These are phyloP conservation scores for Ogataea corticis DNA, from an alignment of 805 yeast genomes.

Conservation along the genomic window DNA sequence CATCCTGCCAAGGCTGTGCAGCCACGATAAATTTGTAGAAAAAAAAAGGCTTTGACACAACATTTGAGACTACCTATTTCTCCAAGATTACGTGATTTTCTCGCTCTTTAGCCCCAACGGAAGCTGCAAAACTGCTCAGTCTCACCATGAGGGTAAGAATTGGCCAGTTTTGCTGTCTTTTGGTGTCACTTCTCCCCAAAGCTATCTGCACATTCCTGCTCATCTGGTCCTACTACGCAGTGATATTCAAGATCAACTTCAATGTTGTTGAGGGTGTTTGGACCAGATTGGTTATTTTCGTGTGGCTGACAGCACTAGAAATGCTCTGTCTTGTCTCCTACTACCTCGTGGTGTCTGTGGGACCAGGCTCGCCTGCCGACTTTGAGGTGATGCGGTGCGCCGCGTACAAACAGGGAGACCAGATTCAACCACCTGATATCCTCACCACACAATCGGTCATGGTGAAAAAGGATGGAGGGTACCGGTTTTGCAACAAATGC, in stretches of 20 bases:
- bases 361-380: conserved; percentile 69
- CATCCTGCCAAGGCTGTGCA: background rate
- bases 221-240: conserved; percentile 49
- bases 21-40: background rate
- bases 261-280: conserved; percentile 18
- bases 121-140: too few relatives aligned
- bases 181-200: conserved; percentile 50
- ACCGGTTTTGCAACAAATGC: conserved; percentile 57
- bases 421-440: conserved; percentile 42
- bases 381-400: conserved; percentile 41
- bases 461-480: conserved; percentile 59
- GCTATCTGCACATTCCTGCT: conserved; percentile 42
- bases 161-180: conserved; percentile 33
- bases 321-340: conserved; percentile 49
- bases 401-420: conserved; percentile 20
- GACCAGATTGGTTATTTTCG: conserved; percentile 21
- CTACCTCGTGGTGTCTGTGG: conserved; percentile 49
- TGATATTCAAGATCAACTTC: conserved; percentile 33
- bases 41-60: background rate
- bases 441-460: conserved; percentile 43
- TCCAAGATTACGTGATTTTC: background rate
- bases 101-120: too few relatives aligned
- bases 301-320: conserved; percentile 34
- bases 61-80: background rate
- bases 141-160: conserved; percentile 2